Base-by-base conservation (phyloP, 2,329 filamentous ascomycete genomes). In the Dactylonectria estremocensis region DNA sequence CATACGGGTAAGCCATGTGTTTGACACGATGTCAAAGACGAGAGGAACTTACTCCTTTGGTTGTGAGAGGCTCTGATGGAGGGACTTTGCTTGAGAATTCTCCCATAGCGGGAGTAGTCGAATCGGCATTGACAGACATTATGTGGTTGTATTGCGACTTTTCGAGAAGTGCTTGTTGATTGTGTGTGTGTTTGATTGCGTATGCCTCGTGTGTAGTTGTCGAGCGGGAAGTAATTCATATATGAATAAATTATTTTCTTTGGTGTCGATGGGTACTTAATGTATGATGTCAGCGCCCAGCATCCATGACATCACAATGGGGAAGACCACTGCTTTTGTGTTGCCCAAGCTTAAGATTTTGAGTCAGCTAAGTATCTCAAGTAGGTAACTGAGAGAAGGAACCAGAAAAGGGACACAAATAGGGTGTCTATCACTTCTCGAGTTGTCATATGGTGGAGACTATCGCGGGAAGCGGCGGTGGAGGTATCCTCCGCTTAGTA, bases 21-120 rank as follows among this genome's bases (percentile, higher is more conserved):
- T 53, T 18, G 18, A n/a, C 20, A 31, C 4, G 5, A n/a, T 22
- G 24, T 8, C 22, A 20, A 16, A 20, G 22, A 16, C 7, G n/a
- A 6, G 14, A 40, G 58, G 22, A 28, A 83, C 85, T 80, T 85
- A 90, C 87, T 20, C 89, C 88, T 56, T 84, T 82, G 35, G 80
- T 86, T 31, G 84, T 86, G 50, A 89, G 74, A 14, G 89, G 90
- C 72, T 88, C 83, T 4, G 86, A 80, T 8, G 83, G 85, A 11
- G 83, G 80, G 2, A 88, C 82, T 22, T 81, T 83, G 68, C 85
- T 84, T 71, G 83, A 80, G 77, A 92, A 90, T 74, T 89, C 83
- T 74, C 88, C 88, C 75, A 88, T 84, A 69, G 85, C 83, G 40
- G 72, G 60, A 72, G 80, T 82, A 66, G 90, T 79, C 31, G 88